Base-by-base conservation (phyloP, 148 eudicot genomes). In the Talinum fruticosum region DNA sequence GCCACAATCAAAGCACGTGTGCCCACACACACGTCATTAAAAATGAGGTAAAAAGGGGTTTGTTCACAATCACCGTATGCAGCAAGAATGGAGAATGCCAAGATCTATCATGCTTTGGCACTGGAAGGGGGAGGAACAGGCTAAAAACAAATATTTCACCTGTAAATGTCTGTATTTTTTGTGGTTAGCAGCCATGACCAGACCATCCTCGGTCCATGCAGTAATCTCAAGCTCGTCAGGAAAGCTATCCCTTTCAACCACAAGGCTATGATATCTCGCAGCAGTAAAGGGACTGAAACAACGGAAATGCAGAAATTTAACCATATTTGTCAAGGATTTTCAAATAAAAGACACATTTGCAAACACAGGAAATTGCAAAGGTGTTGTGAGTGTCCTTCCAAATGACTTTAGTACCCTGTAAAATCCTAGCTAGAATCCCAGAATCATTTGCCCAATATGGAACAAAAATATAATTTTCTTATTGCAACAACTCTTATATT, bases 261-360 rank as follows among this genome's bases (percentile, higher is more conserved):
- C 99, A 75, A 96, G 99, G 83, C 99, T 96, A 75, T 96, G 99
- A 84, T 96, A 96, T 86, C 99, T 88, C n/a, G 89, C 99, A 74
- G 92, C 98, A 72, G 89, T 88, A 74, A 96, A 96, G 24, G 99
- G 99, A 80, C 98, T 96, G 91, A 75, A 62, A 53, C 76, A 80
- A 82, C 37, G 65, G 34, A 84, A 59, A n/a, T 8, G 36, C 34
- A 61, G 49, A 77, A 12, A 74, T 26, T 10, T 29, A 18, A 68
- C 54, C 47, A 41, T 41, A 45, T 21, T 59, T 32, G 65, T 57
- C 51, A 30, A n/a, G 18, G 5, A 75, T 26, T 1, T 69, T 36
- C n/a, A 35, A 54, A 38, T 47, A 65, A 32, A 59, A 76, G 70
- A 10, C 57, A 44, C 1, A 45, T 26, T 79, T 64, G 32, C 29